Conservation (phyloP, 2,329 filamentous ascomycete genomes). For the Fusarium irregulare region DNA sequence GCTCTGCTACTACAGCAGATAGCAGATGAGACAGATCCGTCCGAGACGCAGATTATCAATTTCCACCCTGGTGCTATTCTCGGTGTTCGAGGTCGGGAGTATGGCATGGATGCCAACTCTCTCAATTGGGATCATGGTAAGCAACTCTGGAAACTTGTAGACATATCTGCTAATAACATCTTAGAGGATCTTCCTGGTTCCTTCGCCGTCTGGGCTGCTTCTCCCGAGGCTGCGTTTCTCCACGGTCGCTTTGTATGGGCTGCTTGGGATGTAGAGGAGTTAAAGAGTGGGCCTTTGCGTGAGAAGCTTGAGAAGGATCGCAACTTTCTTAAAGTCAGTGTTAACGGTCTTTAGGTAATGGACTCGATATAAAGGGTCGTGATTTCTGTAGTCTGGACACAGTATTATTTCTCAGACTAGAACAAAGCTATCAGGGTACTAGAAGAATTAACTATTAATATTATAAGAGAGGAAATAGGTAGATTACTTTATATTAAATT, state of each 20-base stretch:
- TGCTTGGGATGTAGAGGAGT: neutral
- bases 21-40: neutral
- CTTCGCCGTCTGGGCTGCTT: neutral
- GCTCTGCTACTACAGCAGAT: neutral
- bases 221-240: neutral
- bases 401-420: too few relatives aligned
- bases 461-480: too few relatives aligned
- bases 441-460: too few relatives aligned
- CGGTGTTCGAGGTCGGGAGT: accelerated
- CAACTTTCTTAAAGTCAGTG: neutral
- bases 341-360: too few relatives aligned
- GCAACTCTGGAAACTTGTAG: accelerated
- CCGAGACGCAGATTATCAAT: neutral
- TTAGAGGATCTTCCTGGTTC: neutral
- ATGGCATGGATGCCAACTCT: neutral
- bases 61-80: neutral
- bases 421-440: too few relatives aligned
- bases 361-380: too few relatives aligned
- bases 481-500: too few relatives aligned
- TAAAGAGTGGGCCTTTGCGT: neutral
- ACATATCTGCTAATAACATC: too few relatives aligned
- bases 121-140: neutral
- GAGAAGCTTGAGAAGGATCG: neutral
- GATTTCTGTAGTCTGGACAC: too few relatives aligned
- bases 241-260: constrained; percentile 2